Base-by-base conservation (phyloP, 345 rosid species). In the Brassica incana region DNA sequence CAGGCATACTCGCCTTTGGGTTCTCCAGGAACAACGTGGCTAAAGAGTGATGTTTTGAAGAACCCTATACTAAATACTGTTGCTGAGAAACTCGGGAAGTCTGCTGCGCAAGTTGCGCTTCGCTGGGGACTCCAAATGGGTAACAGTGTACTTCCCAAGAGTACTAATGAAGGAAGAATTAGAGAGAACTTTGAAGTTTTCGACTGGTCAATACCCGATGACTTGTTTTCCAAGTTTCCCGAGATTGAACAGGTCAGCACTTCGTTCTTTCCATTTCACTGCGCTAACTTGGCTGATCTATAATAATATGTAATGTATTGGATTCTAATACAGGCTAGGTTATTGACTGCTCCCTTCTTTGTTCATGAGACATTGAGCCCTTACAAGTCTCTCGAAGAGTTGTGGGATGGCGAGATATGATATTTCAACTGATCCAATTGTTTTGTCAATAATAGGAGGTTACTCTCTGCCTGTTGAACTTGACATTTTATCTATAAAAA, bases 121-220 rank as follows among this genome's bases (percentile, higher is more conserved):
- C 91, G 93, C 23, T 94, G 98, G 93, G 97, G 98, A 8, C 77
- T 94, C 52, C 93, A 91, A 83, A 88, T 86, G 92, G 98, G 97
- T 35, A 82, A 94, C 38, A 88, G 98, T 76, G 97, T 92, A 29
- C 91, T 91, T 61, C 98, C 97, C 5, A 94, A 92, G 81, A 90
- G 98, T 68, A 88, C 87, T 0, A 54, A 86, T n/a, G 95, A 87
- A 78, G 81, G 36, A 32, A 85, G 97, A 83, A 85, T 94, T 69
- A 90, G 79, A 87, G 89, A 88, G 76, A 94, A 92, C 58, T 83
- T 88, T 0, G 89, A 88, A 65, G 86, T 94, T 76, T 88, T 88
- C 6, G 80, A 82, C 67, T 88, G 98, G 98, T 87, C 88, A n/a
- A 91, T 92, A 74, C 97, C 98, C 0, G 89, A 88, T 4, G 90